phyloP scores from a whole-genome alignment of 805 yeast species.

The Dipodascus geniculatus region DNA sequence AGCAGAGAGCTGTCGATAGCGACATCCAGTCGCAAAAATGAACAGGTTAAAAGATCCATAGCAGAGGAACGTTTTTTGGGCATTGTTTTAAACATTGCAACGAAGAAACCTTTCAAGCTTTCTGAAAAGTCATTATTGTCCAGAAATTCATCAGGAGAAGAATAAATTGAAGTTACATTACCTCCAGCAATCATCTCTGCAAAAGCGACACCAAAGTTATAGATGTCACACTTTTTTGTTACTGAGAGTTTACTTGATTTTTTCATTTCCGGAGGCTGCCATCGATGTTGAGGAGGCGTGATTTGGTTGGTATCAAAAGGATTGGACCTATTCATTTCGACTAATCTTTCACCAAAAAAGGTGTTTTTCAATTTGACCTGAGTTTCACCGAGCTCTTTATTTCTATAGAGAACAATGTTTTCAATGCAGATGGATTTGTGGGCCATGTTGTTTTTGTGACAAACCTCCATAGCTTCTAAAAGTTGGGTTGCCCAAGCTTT shows the following conservation, averaged over 20 bases:
- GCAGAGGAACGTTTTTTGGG: conserved; percentile 71
- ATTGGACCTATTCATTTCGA: conserved; percentile 24
- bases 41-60: conserved; percentile 71
- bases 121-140: conserved; percentile 36
- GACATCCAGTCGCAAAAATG: conserved; percentile 54
- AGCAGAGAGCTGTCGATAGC: conserved; percentile 16
- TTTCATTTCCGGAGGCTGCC: conserved; percentile 78
- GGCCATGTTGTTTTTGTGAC: conserved; percentile 75
- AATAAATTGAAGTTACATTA: conserved; percentile 40
- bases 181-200: conserved; percentile 53
- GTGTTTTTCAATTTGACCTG: conserved; percentile 19
- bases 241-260: conserved; percentile 32
- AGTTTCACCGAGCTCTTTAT: conserved; percentile 39
- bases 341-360: conserved; percentile 18
- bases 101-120: conserved; percentile 53
- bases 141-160: conserved; percentile 56
- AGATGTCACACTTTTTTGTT: conserved; percentile 77
- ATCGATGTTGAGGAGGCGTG: conserved; percentile 21
- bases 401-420: conserved; percentile 42
- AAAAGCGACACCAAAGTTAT: conserved; percentile 82
- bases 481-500: conserved; percentile 83
- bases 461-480: conserved; percentile 69
- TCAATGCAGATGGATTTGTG: conserved; percentile 60
- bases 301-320: conserved; percentile 16
- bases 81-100: conserved; percentile 50